phyloP scores from a whole-genome alignment of 441 rosid species.

The Syzygium malaccense region DNA sequence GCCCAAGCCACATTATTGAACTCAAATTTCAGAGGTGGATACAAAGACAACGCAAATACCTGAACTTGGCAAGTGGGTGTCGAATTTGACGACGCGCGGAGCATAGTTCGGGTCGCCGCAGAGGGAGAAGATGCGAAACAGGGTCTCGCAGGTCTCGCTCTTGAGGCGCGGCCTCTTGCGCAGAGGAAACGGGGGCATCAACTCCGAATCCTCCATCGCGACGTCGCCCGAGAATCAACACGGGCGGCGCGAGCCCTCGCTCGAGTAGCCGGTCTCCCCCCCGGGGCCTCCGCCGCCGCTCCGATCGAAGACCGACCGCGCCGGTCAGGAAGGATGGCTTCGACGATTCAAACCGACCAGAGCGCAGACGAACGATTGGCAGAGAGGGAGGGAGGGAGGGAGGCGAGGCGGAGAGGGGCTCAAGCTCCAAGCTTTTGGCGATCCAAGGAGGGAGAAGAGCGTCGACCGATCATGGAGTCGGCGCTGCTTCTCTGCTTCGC shows the following conservation, averaged over 20 bases:
- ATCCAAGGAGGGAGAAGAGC: background rate
- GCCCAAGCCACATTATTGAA: background rate
- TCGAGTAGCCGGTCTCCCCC: background rate
- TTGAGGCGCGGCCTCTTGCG: conserved; percentile 29
- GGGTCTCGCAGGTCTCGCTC: conserved; percentile 39
- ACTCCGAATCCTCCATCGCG: background rate
- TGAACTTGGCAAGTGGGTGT: conserved; percentile 22
- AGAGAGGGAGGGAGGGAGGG: too few species aligned
- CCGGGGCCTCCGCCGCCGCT: background rate
- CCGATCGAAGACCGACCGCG: background rate
- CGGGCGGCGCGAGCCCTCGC: background rate
- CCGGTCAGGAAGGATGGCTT: background rate
- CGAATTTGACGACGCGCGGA: conserved; percentile 30
- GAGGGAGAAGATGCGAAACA: conserved; percentile 43
- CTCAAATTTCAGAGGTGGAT: background rate
- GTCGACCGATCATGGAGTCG: background rate
- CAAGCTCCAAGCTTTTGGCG: background rate
- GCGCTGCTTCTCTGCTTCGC: background rate
- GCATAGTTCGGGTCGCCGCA: conserved; percentile 38
- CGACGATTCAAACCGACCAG: background rate
- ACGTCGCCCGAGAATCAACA: background rate
- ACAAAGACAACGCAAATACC: conserved; percentile 19
- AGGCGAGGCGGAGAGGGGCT: too few species aligned
- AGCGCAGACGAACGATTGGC: background rate
- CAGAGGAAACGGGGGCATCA: conserved; percentile 7